These are phyloP conservation scores for Stromatinia cepivora DNA, from an alignment of 2,329 filamentous ascomycete species.

Conservation along the genomic window DNA sequence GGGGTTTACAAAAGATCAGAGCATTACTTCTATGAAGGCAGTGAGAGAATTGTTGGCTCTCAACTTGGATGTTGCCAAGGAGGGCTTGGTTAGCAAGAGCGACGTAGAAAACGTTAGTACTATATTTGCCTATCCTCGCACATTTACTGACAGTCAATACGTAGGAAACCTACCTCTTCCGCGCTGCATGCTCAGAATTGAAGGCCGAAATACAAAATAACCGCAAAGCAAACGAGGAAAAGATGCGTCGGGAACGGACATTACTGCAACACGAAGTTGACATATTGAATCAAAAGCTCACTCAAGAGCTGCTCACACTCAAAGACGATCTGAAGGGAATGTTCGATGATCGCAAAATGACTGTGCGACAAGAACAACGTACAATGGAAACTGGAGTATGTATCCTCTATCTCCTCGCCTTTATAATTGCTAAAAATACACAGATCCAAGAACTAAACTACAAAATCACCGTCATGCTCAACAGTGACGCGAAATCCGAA, in stretches of 20 bases:
- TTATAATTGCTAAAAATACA: slow-evolving; percentile 1
- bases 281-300: slow-evolving; percentile 79
- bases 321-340: slow-evolving; percentile 93
- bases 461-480: slow-evolving; percentile 88
- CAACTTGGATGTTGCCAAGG: slow-evolving; percentile 79
- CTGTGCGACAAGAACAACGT: slow-evolving; percentile 83
- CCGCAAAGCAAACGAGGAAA: slow-evolving; percentile 73
- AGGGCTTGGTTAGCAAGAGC: slow-evolving; percentile 81
- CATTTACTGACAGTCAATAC: background rate
- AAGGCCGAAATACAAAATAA: slow-evolving; percentile 82
- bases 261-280: slow-evolving; percentile 94
- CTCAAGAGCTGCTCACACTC: slow-evolving; percentile 76
- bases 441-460: slow-evolving; percentile 93
- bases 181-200: slow-evolving; percentile 89
- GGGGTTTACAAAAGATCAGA: slow-evolving; percentile 72
- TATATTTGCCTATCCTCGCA: background rate
- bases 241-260: slow-evolving; percentile 78
- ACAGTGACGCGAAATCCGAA: slow-evolving; percentile 86
- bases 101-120: slow-evolving; percentile 76
- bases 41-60: slow-evolving; percentile 73
- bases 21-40: slow-evolving; percentile 88
- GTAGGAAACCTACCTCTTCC: slow-evolving; percentile 85
- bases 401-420: slow-evolving; percentile 27
- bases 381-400: slow-evolving; percentile 75
- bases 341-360: slow-evolving; percentile 96